These are phyloP conservation scores for Rhynchospora pubera DNA, from an alignment of 176 grass and related monocot genomes.

Conservation along the genomic window DNA sequence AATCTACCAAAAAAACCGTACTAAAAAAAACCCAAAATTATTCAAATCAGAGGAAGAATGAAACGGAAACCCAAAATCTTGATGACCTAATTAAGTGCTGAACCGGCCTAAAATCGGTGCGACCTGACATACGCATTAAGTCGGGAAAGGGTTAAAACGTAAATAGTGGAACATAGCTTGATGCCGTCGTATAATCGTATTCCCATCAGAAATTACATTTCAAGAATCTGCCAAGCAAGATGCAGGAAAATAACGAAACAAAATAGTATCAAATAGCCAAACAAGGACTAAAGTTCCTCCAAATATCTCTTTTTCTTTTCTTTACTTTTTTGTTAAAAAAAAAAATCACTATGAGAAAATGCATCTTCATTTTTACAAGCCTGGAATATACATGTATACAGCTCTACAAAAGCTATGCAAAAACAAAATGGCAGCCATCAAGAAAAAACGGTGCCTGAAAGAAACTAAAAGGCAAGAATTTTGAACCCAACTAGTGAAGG, in stretches of 20 bases:
- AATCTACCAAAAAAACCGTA: not conserved
- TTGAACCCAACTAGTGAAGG: not conserved
- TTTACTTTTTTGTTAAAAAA: not conserved
- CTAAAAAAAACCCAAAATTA: not conserved
- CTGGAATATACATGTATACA: slow-evolving; percentile 23
- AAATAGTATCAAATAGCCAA: slow-evolving; percentile 4
- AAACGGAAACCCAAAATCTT: not conserved
- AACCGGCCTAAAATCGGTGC: not conserved
- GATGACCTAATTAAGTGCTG: not conserved
- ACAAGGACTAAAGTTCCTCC: not conserved
- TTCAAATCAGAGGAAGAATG: not conserved
- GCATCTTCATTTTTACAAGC: slow-evolving; percentile 4
- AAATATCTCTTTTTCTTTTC: not conserved
- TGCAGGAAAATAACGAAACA: not conserved
- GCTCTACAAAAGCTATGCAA: slow-evolving; percentile 13
- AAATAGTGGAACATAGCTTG: not conserved
- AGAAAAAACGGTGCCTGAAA: not conserved
- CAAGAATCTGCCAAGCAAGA: not conserved
- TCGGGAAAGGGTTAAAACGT: not conserved
- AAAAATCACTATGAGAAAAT: not conserved
- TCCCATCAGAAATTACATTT: not conserved
- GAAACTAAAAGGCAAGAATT: slow-evolving; percentile 4
- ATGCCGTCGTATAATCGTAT: not conserved
- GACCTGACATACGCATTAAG: not conserved
- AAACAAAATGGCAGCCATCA: slow-evolving; percentile 4